Base-by-base conservation (phyloP, 2,329 filamentous ascomycete genomes). In the Plectosphaerella sp. region DNA sequence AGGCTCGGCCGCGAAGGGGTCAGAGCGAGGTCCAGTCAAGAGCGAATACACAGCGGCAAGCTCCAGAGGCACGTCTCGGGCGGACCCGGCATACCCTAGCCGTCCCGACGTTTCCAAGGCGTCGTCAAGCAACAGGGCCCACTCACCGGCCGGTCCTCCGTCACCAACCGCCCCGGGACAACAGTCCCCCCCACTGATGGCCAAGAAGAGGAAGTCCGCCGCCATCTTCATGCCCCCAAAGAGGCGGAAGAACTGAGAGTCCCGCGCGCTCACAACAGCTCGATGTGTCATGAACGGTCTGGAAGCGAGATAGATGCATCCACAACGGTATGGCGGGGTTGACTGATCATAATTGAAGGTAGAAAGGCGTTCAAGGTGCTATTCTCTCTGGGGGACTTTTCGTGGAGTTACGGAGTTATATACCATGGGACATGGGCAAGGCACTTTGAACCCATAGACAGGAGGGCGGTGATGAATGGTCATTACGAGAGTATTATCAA, bases 211-310 rank as follows among this genome's bases (percentile, higher is more conserved):
- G 50, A 77, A 77, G 59, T 61, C 67, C 1, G 72, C 74, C 5
- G 72, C 73, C 54, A 66, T 79, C n/a, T 81, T 81, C 55, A 78
- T 79, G 74, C 69, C 66, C 45, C 73, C 68, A 6, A 76, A 75
- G 62, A 78, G 72, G 61, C 61, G 60, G 10, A 43, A 43, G 41
- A 43, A 43, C 37, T 41, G 11, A 41, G 28, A 33, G 28, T n/a
- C 28, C 8, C 28, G 11, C 28, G 28, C 28, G 8, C 28, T 33
- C 8, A 33, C 8, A 12, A 33, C 8, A 33, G 28, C 28, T 33
- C 11, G 28, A 12, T 33, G 11, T 33, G 28, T 9, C 8, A 12
- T 7, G 28, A 33, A 33, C 4, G 28, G 28, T 12, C 28, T 33
- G 28, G 28, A 10, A 10, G 28, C 28, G 28, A 33, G 28, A 10